phyloP scores from a whole-genome alignment of 2,329 filamentous ascomycete species.

The Penicillium sp. region DNA sequence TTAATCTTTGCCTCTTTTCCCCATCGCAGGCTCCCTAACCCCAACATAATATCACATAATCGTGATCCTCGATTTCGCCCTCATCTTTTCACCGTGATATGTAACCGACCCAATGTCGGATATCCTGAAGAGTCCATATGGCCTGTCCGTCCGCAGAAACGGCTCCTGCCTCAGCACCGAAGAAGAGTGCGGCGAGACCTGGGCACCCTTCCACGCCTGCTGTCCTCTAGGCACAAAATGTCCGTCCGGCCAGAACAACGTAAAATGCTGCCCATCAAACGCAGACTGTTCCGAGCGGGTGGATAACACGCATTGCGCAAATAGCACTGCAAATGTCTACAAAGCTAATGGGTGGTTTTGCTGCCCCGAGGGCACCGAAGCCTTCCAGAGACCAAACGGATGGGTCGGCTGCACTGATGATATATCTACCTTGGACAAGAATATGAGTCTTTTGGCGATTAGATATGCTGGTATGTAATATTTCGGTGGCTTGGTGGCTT shows the following conservation, averaged over 20 bases:
- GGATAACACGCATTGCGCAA: constrained; percentile 21
- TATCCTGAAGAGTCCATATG: constrained; percentile 3
- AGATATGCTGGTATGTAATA: constrained; percentile 2
- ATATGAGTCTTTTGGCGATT: constrained; percentile 1
- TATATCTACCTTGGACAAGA: background rate
- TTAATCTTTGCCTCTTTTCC: background rate
- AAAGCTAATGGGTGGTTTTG: constrained; percentile 26
- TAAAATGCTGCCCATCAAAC: constrained; percentile 19
- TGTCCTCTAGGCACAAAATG: constrained; percentile 20
- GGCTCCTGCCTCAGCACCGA: constrained; percentile 19
- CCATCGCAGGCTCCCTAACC: background rate
- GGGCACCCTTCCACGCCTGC: constrained; percentile 19
- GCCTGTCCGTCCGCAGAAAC: constrained; percentile 20
- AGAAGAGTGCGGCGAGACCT: constrained; percentile 22
- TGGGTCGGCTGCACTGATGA: constrained; percentile 19
- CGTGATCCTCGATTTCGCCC: background rate
- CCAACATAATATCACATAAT: background rate
- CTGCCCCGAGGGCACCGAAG: constrained; percentile 16
- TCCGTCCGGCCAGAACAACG: constrained; percentile 11
- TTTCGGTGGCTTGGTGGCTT: background rate
- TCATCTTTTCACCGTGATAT: background rate
- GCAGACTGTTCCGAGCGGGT: constrained; percentile 18
- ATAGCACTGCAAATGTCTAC: constrained; percentile 23
- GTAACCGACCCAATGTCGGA: constrained; percentile 1
- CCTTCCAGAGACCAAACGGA: constrained; percentile 8